Evolutionary conservation across 2,329 filamentous ascomycete genomes (phyloP), one percentile per base, ranked within the genome.

Genomic region (Cladorrhinum sp.): DNA sequence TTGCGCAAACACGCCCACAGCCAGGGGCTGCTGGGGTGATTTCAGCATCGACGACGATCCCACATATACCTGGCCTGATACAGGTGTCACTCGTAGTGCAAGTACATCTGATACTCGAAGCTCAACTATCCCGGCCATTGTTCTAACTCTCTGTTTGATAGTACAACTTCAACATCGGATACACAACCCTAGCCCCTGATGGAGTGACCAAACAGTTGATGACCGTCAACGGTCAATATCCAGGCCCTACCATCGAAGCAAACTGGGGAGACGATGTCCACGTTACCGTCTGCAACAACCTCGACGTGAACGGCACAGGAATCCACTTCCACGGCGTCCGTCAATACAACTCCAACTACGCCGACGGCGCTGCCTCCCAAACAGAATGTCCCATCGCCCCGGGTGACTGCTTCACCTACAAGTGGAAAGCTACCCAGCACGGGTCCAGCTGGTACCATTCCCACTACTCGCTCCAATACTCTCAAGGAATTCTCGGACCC

Each of bases 321-420:
- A 48, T 62, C 2, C 62, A 64, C 42, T 64, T 58, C 50, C 60
- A 62, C 21, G 62, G 62, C 16, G 30, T 62, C 18, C 54, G 60
- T 2, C 60, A 62, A 20, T 18, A 51, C 1, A 26, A 60, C 14
- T 54, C 57, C 5, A 53, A 52, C 33, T n/a, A 46, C 18, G 39
- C 39, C 21, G 62, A 64, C 28, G 62, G 62, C 6, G 62, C 59
- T 1, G 30, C 24, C 30, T 54, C 52, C 0, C 21, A 59, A 2
- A 64, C 62, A 2, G 26, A 59, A 48, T 85, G 82, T 64, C 81
- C 82, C 1, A 79, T 83, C 21, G 73, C 78, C 23, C 78, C 79
- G 0, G 79, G 78, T 42, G 69, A 76, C 14, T 71, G 67, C 16
- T 64, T 65, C 12, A 73, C 70, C 0, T 74, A 75, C 61, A 69